phyloP scores from a whole-genome alignment of 2,329 filamentous ascomycete genomes.

The Juglanconis oblonga region DNA sequence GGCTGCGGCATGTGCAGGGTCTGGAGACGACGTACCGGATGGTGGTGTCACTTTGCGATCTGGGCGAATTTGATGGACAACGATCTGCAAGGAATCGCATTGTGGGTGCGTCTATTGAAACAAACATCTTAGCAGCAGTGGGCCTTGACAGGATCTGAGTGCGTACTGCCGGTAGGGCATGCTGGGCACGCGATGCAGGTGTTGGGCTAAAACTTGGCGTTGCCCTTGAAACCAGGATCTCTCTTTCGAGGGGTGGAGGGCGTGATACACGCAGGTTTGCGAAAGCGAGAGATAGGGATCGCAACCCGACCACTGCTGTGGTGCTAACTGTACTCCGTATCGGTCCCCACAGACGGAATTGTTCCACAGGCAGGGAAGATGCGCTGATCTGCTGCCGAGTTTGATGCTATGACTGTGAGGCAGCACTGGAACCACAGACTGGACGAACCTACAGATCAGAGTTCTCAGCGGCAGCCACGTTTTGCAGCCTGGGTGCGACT shows the following conservation, averaged over 20 bases:
- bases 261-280: neutral
- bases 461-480: too few relatives aligned
- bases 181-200: slow-evolving; percentile 5
- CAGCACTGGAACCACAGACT: neutral
- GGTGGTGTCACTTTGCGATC: neutral
- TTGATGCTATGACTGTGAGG: neutral
- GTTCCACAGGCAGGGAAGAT: neutral
- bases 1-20: neutral
- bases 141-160: slow-evolving; percentile 1
- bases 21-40: neutral
- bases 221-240: slow-evolving; percentile 12
- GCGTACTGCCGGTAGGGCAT: too few relatives aligned
- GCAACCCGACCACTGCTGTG: neutral
- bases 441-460: neutral
- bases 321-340: neutral
- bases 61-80: neutral
- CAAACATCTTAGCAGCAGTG: slow-evolving; percentile 7
- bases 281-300: slow-evolving; percentile 6
- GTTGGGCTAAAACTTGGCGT: slow-evolving; percentile 6
- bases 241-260: neutral
- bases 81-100: neutral
- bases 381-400: neutral
- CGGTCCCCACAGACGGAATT: neutral
- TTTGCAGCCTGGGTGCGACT: neutral
- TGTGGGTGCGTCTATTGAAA: slow-evolving; percentile 13